Evolutionary conservation across 2,329 filamentous ascomycete species (phyloP).

Genomic region (Ramularia collo-cygni): DNA sequence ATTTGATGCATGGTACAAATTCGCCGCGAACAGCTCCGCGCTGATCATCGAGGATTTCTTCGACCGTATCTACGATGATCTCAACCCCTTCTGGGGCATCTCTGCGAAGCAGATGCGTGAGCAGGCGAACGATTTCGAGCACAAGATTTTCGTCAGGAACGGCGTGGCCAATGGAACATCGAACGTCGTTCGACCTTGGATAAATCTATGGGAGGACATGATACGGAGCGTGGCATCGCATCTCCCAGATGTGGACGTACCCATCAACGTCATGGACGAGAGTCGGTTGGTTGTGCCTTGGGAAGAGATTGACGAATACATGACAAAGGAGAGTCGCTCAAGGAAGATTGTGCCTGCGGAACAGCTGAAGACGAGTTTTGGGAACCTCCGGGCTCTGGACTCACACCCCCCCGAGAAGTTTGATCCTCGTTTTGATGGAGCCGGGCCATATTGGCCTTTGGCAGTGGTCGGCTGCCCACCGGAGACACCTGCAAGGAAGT

Average conservation of each 20-base stretch:
- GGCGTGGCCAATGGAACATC: constrained; percentile 31
- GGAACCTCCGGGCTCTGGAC: constrained; percentile 24
- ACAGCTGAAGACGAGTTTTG: constrained; percentile 28
- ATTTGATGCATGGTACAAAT: constrained; percentile 44
- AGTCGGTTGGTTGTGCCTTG: constrained; percentile 41
- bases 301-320: constrained; percentile 38
- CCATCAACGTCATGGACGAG: constrained; percentile 46
- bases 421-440: constrained; percentile 28
- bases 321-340: constrained; percentile 27
- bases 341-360: constrained; percentile 24
- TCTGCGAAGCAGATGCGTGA: constrained; percentile 36
- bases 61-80: constrained; percentile 45
- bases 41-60: constrained; percentile 46
- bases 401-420: constrained; percentile 18
- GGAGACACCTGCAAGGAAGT: constrained; percentile 31
- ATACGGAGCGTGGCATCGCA: constrained; percentile 31
- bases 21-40: constrained; percentile 36
- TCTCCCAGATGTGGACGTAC: constrained; percentile 42
- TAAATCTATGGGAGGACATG: constrained; percentile 38
- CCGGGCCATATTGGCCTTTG: constrained; percentile 37
- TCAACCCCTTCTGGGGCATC: constrained; percentile 45
- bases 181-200: constrained; percentile 29
- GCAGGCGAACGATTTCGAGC: constrained; percentile 33
- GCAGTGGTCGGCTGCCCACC: constrained; percentile 37
- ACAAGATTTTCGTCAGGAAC: constrained; percentile 37